Base-by-base conservation (phyloP, 306 rosid genomes). In the Trifolium pratense region DNA sequence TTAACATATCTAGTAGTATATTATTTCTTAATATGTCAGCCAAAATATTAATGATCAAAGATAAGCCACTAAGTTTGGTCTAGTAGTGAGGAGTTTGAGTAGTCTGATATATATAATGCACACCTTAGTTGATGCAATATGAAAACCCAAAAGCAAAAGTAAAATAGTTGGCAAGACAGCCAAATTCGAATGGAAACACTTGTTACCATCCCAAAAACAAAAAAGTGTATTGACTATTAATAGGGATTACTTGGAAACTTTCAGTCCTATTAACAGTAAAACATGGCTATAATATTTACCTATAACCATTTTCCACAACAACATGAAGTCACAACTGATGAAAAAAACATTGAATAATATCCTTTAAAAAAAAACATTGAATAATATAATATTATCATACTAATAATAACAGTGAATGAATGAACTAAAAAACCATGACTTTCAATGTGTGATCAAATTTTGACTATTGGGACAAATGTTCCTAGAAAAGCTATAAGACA, bases 401-500 rank as follows among this genome's bases (percentile, higher is more conserved):
- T 48, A 36, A 36, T 6, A 36, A 48, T 48, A 48, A 13, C 12
- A 42, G 10, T 10, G 5, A 48, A 9, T 53, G 14, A 46, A 42
- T 21, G 20, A 55, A 61, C 32, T 16, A 51, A 49, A 37, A 83
- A 72, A 46, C n/a, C 42, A 48, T 42, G 10, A 23, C 6, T 63
- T 26, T 63, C 26, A 73, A 62, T 5, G 16, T n/a, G n/a, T 3
- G 13, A 21, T 15, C 16, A 62, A 76, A 78, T 67, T 29, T 51
- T 9, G 70, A 21, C 7, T 16, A 56, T 46, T 10, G 25, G 68
- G 75, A 72, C 14, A 34, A 0, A 23, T 29, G 21, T 13, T 79
- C 82, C 84, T 81, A 81, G 29, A 75, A 79, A 78, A 68, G 55
- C 80, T 75, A 68, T 15, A 68, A 52, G 37, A 82, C 82, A 75